Evolutionary conservation across 495 filamentous ascomycete genomes (phyloP).

Genomic region (Delitschia confertaspora): DNA sequence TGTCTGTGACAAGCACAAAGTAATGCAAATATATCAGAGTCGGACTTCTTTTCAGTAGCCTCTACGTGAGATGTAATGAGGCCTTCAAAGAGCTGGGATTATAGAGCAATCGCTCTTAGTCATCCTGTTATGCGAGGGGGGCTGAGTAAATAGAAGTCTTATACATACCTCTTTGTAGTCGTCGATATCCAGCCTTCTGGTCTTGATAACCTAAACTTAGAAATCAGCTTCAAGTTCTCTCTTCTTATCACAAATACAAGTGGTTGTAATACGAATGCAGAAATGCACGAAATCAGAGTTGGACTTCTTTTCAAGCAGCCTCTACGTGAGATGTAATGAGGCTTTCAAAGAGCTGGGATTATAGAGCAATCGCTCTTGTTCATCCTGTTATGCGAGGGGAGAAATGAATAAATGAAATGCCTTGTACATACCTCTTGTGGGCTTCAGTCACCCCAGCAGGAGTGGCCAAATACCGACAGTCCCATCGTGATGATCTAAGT

Average conservation of each 20-base stretch:
- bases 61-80: constrained; percentile 59
- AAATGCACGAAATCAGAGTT: constrained; percentile 39
- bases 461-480: constrained; percentile 74
- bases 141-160: constrained; percentile 16
- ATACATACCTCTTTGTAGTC: constrained; percentile 82
- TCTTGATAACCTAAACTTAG: constrained; percentile 83
- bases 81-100: constrained; percentile 99
- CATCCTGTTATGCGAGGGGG: constrained; percentile 75
- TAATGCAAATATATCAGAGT: constrained; percentile 38
- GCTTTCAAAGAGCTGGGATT: constrained; percentile 99
- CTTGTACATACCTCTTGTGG: constrained; percentile 86
- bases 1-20: background rate
- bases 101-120: constrained; percentile 92
- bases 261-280: background rate
- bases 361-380: constrained; percentile 92
- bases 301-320: constrained; percentile 72
- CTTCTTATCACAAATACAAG: too few relatives aligned
- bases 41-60: constrained; percentile 73
- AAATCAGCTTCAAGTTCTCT: too few relatives aligned
- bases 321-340: constrained; percentile 59
- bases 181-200: constrained; percentile 86
- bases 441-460: too few relatives aligned
- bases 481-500: constrained; percentile 88
- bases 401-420: constrained; percentile 19
- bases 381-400: constrained; percentile 75